Base-by-base conservation (phyloP, 2,329 filamentous ascomycete species). In the Neocucurbitaria cava region DNA sequence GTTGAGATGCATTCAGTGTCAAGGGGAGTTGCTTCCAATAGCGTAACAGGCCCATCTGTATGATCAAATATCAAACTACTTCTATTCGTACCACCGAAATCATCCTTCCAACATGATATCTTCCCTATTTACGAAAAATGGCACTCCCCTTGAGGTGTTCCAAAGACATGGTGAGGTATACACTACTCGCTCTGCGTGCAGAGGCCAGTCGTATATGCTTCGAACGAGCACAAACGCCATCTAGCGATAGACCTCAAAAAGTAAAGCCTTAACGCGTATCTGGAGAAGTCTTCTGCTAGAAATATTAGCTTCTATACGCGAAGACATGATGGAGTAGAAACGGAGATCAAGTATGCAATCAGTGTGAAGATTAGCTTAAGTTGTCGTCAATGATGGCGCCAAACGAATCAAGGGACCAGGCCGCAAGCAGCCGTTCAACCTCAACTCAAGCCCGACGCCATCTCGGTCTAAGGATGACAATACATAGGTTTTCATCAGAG, bases 381-480 rank as follows among this genome's bases (percentile, higher is more conserved):
- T n/a, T n/a, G 56, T 75, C 72, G 64, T 66, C 72, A 66, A 38
- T 54, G 68, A 73, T 56, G 54, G 49, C 40, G 21, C 56, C 31
- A 46, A 41, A 60, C 61, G 63, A 69, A 57, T 66, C 56, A 46
- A 59, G 43, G 59, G 59, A 50, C 62, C 59, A 47, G 51, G 54
- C 53, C 35, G 58, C 66, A 61, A 61, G 55, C 54, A 49, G 52
- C 52, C 58, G 56, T 60, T 64, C 54, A 59, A 54, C 47, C 49
- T 52, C 54, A 51, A 60, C 66, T 69, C 66, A 66, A 68, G 61
- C 52, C 55, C 20, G 42, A 40, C 52, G 35, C 54, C 46, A 55
- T 67, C 68, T 96, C 88, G 85, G 92, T 82, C 91, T 96, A 96
- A 96, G 92, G 92, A 96, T 96, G 92, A 96, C 91, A 89, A 92